phyloP scores from a whole-genome alignment of 768 basidiomycete genomes.

The Hortiboletus flavorubellus region DNA sequence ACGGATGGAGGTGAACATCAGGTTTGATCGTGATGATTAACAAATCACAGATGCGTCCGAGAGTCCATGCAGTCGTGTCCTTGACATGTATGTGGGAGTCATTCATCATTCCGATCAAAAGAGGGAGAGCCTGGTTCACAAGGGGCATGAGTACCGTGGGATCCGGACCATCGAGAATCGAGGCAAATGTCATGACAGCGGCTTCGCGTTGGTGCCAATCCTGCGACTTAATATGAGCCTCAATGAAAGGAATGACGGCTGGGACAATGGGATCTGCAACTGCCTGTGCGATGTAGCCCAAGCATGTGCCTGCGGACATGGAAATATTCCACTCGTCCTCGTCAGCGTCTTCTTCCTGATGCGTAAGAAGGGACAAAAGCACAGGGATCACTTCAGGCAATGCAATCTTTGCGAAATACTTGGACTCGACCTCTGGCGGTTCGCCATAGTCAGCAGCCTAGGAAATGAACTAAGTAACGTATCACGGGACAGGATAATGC shows the following conservation, averaged over 20 bases:
- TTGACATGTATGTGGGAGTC: slow-evolving; percentile 85
- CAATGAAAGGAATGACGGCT: slow-evolving; percentile 96
- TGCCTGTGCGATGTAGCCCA: slow-evolving; percentile 83
- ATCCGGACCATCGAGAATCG: slow-evolving; percentile 95
- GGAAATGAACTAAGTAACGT: slow-evolving; percentile 8
- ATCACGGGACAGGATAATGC: background rate
- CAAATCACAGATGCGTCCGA: slow-evolving; percentile 91
- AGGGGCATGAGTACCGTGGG: slow-evolving; percentile 83
- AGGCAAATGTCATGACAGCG: slow-evolving; percentile 97
- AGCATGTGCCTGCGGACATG: slow-evolving; percentile 94
- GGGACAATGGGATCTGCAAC: slow-evolving; percentile 90
- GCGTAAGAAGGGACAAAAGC: slow-evolving; percentile 80
- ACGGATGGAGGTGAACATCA: slow-evolving; percentile 79
- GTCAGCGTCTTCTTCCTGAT: slow-evolving; percentile 94
- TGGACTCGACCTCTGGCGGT: slow-evolving; percentile 78
- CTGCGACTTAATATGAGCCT: slow-evolving; percentile 85
- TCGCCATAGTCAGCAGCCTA: slow-evolving; percentile 91
- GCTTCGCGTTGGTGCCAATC: slow-evolving; percentile 98
- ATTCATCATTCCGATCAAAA: slow-evolving; percentile 93
- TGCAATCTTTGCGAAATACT: slow-evolving; percentile 91
- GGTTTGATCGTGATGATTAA: slow-evolving; percentile 84
- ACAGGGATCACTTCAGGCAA: slow-evolving; percentile 94
- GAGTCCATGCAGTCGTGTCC: slow-evolving; percentile 97
- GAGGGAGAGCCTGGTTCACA: slow-evolving; percentile 89
- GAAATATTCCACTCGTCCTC: slow-evolving; percentile 99